Evolutionary conservation across 2,329 filamentous ascomycete genomes (phyloP), one percentile per base, ranked within the genome.

Genomic region (Triangularia verruculosa): DNA sequence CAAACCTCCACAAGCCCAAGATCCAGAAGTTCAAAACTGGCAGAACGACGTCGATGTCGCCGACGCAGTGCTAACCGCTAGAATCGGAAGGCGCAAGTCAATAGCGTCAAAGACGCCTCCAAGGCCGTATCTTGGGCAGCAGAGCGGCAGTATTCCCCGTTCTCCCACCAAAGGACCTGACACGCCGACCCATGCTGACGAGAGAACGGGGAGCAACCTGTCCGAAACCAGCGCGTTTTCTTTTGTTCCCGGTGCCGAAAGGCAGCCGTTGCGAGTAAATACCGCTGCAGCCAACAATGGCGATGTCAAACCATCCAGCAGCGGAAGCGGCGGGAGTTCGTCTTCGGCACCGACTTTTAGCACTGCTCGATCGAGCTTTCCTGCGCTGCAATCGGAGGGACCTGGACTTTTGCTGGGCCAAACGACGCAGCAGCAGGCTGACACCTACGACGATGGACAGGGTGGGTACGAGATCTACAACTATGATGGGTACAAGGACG

Each of bases 21-120:
- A 86, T 67, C 80, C 80, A 0, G 84, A 86, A 30, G 83, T 86
- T 2, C 82, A 83, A 62, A 81, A 83, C 65, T 87, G 84, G 84
- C 83, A 85, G 54, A 79, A 80, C 0, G 83, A 85, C 34, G 78
- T 86, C 1, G 83, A 86, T 64, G 82, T 80, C 2, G 80, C 82
- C 1, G 83, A 86, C 64, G 78, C 81, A 1, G 75, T 86, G 8
- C 76, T 86, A 17, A 76, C 79, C 2, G 71, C 77, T 2, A 79
- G 78, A 55, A 78, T 80, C 71, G 76, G 76, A 53, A 73, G 73
- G n/a, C 71, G 72, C 34, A 68, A 67, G 47, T 68, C 70, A 3
- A 64, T 70, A 9, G 64, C 64, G 9, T 66, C 67, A 6, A 66
- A 67, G 17, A 67, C 67, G 13, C 56, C 54, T 4, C 54, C 59